phyloP scores from a whole-genome alignment of 2,329 filamentous ascomycete species.

The Fusarium fujikuroi region DNA sequence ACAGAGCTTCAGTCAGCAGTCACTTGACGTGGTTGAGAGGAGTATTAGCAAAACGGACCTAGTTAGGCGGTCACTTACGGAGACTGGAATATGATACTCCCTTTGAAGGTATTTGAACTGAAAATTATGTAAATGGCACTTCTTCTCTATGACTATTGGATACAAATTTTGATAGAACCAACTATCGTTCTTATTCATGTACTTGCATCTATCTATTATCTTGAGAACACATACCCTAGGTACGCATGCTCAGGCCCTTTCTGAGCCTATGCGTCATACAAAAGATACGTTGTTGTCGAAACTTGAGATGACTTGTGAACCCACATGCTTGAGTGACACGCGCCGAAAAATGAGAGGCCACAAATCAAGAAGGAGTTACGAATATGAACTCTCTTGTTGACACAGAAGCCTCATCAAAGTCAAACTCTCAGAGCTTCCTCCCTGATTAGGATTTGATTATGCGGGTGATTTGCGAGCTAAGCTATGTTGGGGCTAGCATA shows the following conservation, averaged over 20 bases:
- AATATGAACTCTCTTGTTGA: not conserved
- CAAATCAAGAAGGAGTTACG: not conserved
- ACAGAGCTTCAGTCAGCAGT: not conserved
- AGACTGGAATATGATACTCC: not conserved
- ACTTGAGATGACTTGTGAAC: not conserved
- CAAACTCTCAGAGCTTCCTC: slow-evolving; percentile 9
- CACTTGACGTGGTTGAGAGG: too few species aligned
- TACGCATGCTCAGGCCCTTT: not conserved
- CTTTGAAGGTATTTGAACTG: not conserved
- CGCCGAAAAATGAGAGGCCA: not conserved
- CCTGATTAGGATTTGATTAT: slow-evolving; percentile 36
- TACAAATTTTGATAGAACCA: not conserved
- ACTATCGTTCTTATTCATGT: not conserved
- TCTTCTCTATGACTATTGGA: not conserved
- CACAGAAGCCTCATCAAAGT: not conserved
- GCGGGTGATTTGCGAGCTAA: slow-evolving; percentile 25
- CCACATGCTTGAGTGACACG: not conserved
- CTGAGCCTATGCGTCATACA: not conserved
- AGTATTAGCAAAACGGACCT: not conserved
- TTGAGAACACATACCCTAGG: not conserved
- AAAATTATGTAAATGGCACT: not conserved
- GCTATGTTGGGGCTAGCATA: slow-evolving; percentile 22
- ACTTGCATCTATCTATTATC: not conserved
- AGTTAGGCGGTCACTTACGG: not conserved
- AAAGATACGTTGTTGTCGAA: not conserved